These are phyloP conservation scores for Clitocybe nebularis DNA, from an alignment of 1,284 basidiomycete genomes.

Conservation along the genomic window DNA sequence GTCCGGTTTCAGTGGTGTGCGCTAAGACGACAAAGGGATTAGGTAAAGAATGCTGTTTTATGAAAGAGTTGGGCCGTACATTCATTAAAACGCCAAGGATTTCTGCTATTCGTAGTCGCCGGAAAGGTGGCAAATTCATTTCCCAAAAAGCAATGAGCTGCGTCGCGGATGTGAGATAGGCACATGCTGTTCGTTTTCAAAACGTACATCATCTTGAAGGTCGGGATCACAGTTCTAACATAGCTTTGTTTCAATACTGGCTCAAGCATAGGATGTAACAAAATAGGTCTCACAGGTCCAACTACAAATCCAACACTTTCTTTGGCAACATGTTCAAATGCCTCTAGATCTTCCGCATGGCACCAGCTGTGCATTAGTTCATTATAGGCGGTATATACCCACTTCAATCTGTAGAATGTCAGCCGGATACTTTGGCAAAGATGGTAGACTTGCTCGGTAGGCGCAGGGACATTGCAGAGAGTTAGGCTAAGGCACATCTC, in stretches of 20 bases:
- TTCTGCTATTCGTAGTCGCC: conserved; percentile 48
- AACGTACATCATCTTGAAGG: conserved; percentile 52
- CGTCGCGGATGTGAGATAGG: conserved; percentile 5
- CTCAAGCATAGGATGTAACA: neutral
- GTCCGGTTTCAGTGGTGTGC: conserved; percentile 45
- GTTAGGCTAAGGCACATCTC: conserved; percentile 65
- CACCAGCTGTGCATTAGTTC: conserved; percentile 63
- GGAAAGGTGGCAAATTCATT: conserved; percentile 46
- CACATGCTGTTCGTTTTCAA: neutral
- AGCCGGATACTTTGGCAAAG: conserved; percentile 2
- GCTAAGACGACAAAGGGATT: conserved; percentile 30
- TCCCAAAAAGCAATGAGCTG: conserved; percentile 68
- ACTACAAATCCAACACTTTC: conserved; percentile 53
- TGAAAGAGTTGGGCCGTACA: conserved; percentile 43
- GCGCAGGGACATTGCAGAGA: conserved; percentile 63
- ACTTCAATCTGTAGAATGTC: conserved; percentile 42
- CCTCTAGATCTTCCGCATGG: conserved; percentile 61
- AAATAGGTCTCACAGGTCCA: conserved; percentile 39
- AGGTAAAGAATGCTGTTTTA: conserved; percentile 3
- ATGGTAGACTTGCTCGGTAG: conserved; percentile 52
- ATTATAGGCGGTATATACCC: conserved; percentile 55
- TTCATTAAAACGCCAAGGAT: conserved; percentile 54
- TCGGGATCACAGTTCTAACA: conserved; percentile 48
- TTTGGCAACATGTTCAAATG: conserved; percentile 60
- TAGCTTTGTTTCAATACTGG: conserved; percentile 6